Conservation (phyloP, 1,284 basidiomycete genomes). For the Naganishia liquefaciens region DNA sequence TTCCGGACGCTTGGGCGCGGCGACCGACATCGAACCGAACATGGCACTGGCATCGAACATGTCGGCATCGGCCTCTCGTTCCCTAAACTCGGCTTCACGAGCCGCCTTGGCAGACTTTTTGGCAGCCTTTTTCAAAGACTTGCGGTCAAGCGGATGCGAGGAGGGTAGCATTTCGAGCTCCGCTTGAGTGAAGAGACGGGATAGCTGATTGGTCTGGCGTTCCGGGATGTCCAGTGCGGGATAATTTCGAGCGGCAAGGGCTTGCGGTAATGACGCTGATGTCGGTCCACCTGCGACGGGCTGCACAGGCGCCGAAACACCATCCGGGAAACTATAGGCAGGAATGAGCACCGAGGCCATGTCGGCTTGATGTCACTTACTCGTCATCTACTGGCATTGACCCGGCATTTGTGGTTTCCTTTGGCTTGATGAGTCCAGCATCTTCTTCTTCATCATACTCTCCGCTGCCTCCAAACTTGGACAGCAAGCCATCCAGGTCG, state of each 20-base stretch:
- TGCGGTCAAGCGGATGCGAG: conserved; percentile 41
- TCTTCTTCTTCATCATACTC: conserved; percentile 47
- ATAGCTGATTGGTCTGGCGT: conserved; percentile 15
- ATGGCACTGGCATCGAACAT: conserved; percentile 32
- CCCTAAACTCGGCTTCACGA: conserved; percentile 40
- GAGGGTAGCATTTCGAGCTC: conserved; percentile 47
- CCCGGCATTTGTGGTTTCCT: conserved; percentile 20
- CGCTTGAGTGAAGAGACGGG: conserved; percentile 48
- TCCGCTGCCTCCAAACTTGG: conserved; percentile 46
- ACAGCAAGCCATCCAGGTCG: conserved; percentile 52
- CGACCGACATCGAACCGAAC: conserved; percentile 32
- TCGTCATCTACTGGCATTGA: conserved; percentile 33
- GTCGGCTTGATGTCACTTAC: conserved; percentile 17
- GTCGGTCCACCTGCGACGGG: not conserved
- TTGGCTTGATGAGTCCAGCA: conserved; percentile 35
- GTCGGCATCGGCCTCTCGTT: conserved; percentile 43
- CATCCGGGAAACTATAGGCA: conserved; percentile 7
- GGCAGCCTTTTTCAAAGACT: conserved; percentile 45
- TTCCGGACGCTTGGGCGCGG: conserved; percentile 28
- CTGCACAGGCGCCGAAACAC: not conserved
- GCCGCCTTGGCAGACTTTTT: conserved; percentile 52
- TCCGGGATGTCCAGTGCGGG: conserved; percentile 5
- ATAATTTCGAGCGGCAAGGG: not conserved
- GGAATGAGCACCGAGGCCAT: not conserved
- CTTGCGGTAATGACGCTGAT: not conserved